phyloP scores from a whole-genome alignment of 768 basidiomycete species.

The Lactarius pseudohatsudake region DNA sequence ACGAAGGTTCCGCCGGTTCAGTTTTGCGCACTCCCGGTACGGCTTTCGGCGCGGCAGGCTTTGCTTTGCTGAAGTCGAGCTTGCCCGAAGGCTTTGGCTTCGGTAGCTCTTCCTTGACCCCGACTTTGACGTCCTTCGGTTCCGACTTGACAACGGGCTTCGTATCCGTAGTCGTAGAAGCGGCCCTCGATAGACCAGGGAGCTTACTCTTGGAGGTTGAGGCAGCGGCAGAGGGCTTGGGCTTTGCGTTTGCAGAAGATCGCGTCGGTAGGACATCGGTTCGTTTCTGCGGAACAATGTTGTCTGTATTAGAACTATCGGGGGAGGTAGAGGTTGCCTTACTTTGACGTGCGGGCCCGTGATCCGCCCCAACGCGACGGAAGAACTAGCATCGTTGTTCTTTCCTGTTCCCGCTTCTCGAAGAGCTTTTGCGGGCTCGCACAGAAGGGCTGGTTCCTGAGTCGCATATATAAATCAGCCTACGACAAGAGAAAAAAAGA shows the following conservation, averaged over 20 bases:
- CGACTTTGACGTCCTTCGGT: conserved; percentile 32
- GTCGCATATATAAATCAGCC: background rate
- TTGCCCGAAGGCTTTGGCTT: conserved; percentile 46
- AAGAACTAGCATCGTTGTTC: background rate
- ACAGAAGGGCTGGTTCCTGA: conserved; percentile 48
- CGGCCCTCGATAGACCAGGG: conserved; percentile 23
- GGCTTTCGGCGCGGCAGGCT: conserved; percentile 21
- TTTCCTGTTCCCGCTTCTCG: conserved; percentile 19
- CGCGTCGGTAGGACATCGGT: conserved; percentile 1
- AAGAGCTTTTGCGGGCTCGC: conserved; percentile 25
- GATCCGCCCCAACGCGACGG: conserved; percentile 22
- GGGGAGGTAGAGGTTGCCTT: background rate
- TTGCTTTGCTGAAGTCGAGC: conserved; percentile 45
- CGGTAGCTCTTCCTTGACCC: conserved; percentile 31
- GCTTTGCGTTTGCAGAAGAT: conserved; percentile 2
- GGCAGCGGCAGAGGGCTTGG: conserved; percentile 15
- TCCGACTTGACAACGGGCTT: conserved; percentile 33
- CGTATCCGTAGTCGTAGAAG: conserved; percentile 12
- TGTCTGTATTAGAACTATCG: background rate
- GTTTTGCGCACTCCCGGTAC: conserved; percentile 22
- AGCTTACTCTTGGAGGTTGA: conserved; percentile 25
- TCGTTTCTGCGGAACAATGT: conserved; percentile 6
- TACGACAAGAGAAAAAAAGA: background rate
- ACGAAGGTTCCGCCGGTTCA: conserved; percentile 26
- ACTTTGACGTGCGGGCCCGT: conserved; percentile 26